Evolutionary conservation across 2,329 filamentous ascomycete genomes (phyloP), one percentile per base, ranked within the genome.

Genomic region (Hypoxylon sp.): DNA sequence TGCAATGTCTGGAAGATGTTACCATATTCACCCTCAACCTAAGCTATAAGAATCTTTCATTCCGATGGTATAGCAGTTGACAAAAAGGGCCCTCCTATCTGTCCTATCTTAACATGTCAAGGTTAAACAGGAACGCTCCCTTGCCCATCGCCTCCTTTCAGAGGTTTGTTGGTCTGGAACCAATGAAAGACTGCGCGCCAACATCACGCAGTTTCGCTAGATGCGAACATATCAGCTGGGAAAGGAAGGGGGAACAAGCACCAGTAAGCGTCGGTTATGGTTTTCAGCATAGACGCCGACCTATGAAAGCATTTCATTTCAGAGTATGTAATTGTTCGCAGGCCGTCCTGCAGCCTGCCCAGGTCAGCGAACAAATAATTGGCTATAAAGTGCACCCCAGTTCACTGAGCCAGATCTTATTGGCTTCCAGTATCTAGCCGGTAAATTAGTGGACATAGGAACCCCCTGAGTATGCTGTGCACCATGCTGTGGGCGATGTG

Each of bases 391-490:
- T 30, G 30, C 21, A 65, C 53, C 62, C 63, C 36, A 46, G 63
- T 43, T 32, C 10, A 23, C 52, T 52, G 43, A 19, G 56, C 45
- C n/a, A 1, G 21, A 60, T 56, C 23, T 46, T 55, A 70, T 68
- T 69, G 63, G 66, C 45, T 61, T 55, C 21, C 23, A 52, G 19
- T 49, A 61, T 61, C 53, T 60, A 60, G 52, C 60, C 60, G 67
- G 59, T 57, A 70, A 67, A 73, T 74, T 73, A 70, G 65, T 67
- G 63, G 63, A 57, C 30, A 49, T 46, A 53, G 21, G 51, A 17
- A 52, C 49, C 67, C 65, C 63, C 52, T 66, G 38, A 65, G 60
- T 50, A 56, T 53, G 57, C 55, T 63, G 65, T 52, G 57, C 55
- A 62, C 51, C 43, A 56, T 68, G 60, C 67, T 52, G 55, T 53